phyloP scores from a whole-genome alignment of 768 basidiomycete species.

The Auriculariales sp. region DNA sequence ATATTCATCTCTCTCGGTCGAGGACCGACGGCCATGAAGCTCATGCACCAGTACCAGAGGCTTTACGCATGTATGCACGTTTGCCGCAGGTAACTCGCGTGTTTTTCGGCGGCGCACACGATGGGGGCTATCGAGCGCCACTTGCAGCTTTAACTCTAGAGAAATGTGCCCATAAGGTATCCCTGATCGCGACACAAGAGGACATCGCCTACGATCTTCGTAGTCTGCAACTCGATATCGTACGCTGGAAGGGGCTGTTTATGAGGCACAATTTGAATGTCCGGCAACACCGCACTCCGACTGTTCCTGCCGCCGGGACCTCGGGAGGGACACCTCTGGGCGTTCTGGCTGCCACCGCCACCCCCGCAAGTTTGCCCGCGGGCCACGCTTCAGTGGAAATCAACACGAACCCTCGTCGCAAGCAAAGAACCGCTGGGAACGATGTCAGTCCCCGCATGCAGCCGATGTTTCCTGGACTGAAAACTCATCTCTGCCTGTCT shows the following conservation, averaged over 20 bases:
- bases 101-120: conserved; percentile 49
- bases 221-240: conserved; percentile 27
- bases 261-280: neutral
- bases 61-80: conserved; percentile 51
- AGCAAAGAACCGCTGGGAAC: too few relatives aligned
- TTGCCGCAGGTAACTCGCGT: conserved; percentile 50
- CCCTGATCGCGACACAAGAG: conserved; percentile 46
- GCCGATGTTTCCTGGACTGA: too few relatives aligned
- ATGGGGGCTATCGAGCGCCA: conserved; percentile 52
- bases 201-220: conserved; percentile 46
- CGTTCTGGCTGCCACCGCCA: too few relatives aligned
- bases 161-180: conserved; percentile 48
- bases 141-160: conserved; percentile 52
- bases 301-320: too few relatives aligned
- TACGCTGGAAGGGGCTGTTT: neutral
- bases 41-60: conserved; percentile 27
- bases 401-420: too few relatives aligned
- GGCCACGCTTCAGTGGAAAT: too few relatives aligned
- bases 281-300: too few relatives aligned
- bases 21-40: neutral
- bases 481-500: too few relatives aligned
- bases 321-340: too few relatives aligned
- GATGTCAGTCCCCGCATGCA: too few relatives aligned
- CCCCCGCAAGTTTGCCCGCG: too few relatives aligned
- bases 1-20: too few relatives aligned